Base-by-base conservation (phyloP, 169 alveolate genomes). In the Cryptosporidium viatorum region DNA sequence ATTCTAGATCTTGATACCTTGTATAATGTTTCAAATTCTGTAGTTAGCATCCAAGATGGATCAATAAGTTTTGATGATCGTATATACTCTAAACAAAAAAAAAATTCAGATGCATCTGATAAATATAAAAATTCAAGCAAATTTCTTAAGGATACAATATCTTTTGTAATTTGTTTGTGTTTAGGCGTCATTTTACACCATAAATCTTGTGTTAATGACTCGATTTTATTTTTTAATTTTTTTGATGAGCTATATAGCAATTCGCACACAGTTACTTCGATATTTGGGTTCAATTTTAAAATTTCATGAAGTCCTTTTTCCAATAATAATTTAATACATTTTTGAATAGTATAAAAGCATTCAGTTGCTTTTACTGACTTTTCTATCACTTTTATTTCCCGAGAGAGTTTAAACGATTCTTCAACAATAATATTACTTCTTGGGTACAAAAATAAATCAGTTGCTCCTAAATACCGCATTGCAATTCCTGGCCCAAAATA, bases 401-500 rank as follows among this genome's bases (percentile, higher is more conserved):
- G 37, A 62, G 73, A 45, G 23, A 39, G 69, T 65, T 39, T 65
- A n/a, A 80, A 45, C n/a, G 80, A 62, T 16, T 80, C 51, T 31
- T 80, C 80, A 21, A 80, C 89, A 8, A 29, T 12, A n/a, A 2
- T 23, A 41, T 62, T 35, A 9, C 3, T 41, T 65, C 89, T 80
- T 45, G 89, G 74, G 37, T 80, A 80, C 6, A 80, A 41, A 12
- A 10, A 80, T 67, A 80, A 41, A 21, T 35, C 48, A 4, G 62
- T 43, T 62, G 89, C 62, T 2, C 89, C 89, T 26, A 80, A 37
- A 80, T 80, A 50, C 31, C 59, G 70, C 92, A 85, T 85, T 8
- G 86, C 84, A 45, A 60, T 55, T 45, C 86, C 92, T 1, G 86
- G 86, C 18, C 85, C 92, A 60, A 74, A 65, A 33, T 71, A 85